A percentile compares a stretch with the other conserved stretches of the same genome.
Conservation (phyloP, 1,284 basidiomycete genomes). For the Malassezia psittaci region DNA sequence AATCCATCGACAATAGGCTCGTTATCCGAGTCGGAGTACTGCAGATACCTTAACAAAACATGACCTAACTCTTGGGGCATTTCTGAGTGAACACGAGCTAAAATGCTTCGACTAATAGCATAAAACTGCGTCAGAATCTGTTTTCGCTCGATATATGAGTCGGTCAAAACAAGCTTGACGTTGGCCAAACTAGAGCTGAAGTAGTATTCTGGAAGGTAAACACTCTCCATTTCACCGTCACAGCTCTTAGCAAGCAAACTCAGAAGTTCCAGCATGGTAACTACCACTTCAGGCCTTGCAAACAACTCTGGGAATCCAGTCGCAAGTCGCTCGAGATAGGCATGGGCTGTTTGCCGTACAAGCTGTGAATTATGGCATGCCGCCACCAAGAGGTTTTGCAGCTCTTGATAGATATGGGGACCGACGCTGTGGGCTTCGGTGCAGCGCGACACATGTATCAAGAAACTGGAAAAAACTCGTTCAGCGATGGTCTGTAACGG, state of each 20-base stretch:
- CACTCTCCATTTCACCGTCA: slow-evolving; percentile 82
- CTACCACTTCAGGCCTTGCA: slow-evolving; percentile 75
- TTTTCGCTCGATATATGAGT: slow-evolving; percentile 75
- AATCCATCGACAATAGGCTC: slow-evolving; percentile 22
- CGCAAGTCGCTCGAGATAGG: slow-evolving; percentile 73
- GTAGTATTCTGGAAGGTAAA: slow-evolving; percentile 80
- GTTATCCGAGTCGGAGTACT: slow-evolving; percentile 25
- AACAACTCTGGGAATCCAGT: slow-evolving; percentile 88
- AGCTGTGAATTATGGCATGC: slow-evolving; percentile 74
- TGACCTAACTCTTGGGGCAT: slow-evolving; percentile 87
- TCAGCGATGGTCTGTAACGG: slow-evolving; percentile 79
- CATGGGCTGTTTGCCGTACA: slow-evolving; percentile 69
- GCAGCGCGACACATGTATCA: slow-evolving; percentile 50
- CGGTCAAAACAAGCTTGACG: slow-evolving; percentile 70
- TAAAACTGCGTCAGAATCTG: slow-evolving; percentile 70
- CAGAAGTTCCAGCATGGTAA: slow-evolving; percentile 69
- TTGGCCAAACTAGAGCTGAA: slow-evolving; percentile 66
- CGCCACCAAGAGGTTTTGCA: slow-evolving; percentile 64
- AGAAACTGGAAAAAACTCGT: slow-evolving; percentile 55
- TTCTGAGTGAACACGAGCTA: slow-evolving; percentile 69
- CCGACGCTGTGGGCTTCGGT: slow-evolving; percentile 72
- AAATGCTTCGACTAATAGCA: slow-evolving; percentile 66
- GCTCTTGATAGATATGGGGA: slow-evolving; percentile 61
- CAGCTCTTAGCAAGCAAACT: slow-evolving; percentile 77
- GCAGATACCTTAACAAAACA: slow-evolving; percentile 62